These are phyloP conservation scores for Yamadazyma sp. DNA, from an alignment of 805 yeast species.

Conservation along the genomic window DNA sequence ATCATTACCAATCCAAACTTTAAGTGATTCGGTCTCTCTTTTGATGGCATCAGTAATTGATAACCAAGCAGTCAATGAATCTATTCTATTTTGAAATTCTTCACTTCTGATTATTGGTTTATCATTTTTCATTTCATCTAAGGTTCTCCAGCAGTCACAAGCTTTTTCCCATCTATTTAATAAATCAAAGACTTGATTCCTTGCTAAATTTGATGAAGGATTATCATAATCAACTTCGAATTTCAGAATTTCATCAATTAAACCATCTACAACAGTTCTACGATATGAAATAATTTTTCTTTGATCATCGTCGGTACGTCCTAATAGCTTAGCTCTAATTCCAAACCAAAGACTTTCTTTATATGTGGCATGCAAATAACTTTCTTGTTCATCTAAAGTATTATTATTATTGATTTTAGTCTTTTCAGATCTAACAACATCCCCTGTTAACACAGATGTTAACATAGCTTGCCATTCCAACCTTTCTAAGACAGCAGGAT, in stretches of 20 bases:
- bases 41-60: constrained; percentile 69
- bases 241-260: constrained; percentile 63
- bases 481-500: constrained; percentile 63
- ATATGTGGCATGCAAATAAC: constrained; percentile 50
- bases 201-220: constrained; percentile 25
- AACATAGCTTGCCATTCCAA: constrained; percentile 97
- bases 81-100: constrained; percentile 63
- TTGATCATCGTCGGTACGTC: constrained; percentile 80
- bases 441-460: constrained; percentile 87
- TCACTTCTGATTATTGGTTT: constrained; percentile 67
- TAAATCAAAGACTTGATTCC: constrained; percentile 50
- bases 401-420: constrained; percentile 60
- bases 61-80: constrained; percentile 82
- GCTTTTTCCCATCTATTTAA: constrained; percentile 63
- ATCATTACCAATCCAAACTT: constrained; percentile 81
- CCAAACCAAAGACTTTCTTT: constrained; percentile 86
- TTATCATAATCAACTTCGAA: constrained; percentile 54
- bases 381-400: constrained; percentile 40
- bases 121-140: constrained; percentile 73
- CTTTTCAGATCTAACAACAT: constrained; percentile 88
- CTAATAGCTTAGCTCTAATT: constrained; percentile 74
- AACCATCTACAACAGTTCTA: constrained; percentile 67
- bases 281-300: constrained; percentile 62
- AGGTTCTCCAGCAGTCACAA: constrained; percentile 75
- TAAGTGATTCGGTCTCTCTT: constrained; percentile 57